phyloP scores from a whole-genome alignment of 2,329 filamentous ascomycete genomes.

The Phaeomoniella chlamydospora region DNA sequence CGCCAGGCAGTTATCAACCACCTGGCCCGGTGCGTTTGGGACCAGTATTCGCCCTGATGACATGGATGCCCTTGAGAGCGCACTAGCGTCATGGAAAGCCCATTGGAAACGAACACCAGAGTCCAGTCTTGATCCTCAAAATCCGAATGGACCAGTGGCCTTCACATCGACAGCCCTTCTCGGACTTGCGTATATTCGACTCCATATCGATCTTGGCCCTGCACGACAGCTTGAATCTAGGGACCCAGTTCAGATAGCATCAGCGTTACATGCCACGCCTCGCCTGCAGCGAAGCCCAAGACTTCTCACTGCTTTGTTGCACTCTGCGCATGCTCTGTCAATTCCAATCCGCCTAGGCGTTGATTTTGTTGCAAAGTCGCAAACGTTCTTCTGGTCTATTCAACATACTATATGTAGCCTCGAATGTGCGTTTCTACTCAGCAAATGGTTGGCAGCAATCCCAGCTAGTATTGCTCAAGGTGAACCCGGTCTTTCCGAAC shows the following conservation, averaged over 20 bases:
- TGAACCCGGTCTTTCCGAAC: conserved; percentile 28
- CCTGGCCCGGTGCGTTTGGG: conserved; percentile 25
- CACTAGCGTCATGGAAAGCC: conserved; percentile 35
- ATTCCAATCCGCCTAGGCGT: conserved; percentile 39
- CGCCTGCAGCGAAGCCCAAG: conserved; percentile 27
- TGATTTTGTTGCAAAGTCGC: conserved; percentile 36
- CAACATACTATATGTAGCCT: conserved; percentile 39
- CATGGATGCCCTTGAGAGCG: conserved; percentile 27
- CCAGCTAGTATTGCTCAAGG: conserved; percentile 21
- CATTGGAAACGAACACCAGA: conserved; percentile 38
- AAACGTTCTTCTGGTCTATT: conserved; percentile 41
- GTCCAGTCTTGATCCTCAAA: conserved; percentile 38
- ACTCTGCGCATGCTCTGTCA: conserved; percentile 39
- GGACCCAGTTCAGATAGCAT: conserved; percentile 30
- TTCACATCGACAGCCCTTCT: conserved; percentile 36
- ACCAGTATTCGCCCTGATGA: conserved; percentile 29
- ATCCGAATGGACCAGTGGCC: conserved; percentile 36
- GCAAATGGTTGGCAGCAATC: conserved; percentile 30
- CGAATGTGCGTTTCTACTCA: conserved; percentile 35
- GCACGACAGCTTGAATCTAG: conserved; percentile 31
- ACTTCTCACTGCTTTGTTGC: conserved; percentile 34
- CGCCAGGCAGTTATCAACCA: conserved; percentile 31
- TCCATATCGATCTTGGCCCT: conserved; percentile 32
- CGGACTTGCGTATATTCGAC: conserved; percentile 30
- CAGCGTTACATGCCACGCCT: conserved; percentile 26